Conservation (phyloP, 1,284 basidiomycete genomes). For the Trametes hirsuta region DNA sequence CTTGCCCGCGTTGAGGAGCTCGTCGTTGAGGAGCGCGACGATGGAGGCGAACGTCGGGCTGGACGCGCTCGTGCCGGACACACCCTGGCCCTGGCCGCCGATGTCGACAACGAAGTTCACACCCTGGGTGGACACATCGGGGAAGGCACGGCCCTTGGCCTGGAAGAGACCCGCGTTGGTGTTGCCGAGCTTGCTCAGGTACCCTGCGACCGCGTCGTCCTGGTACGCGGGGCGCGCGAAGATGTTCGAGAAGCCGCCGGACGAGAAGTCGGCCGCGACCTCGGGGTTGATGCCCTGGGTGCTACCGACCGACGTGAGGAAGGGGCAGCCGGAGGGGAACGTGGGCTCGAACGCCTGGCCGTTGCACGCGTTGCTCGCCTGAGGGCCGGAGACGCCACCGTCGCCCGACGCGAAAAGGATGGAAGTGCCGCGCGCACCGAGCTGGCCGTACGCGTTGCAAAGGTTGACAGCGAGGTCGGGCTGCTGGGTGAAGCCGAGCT, state of each 20-base stretch:
- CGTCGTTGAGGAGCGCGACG: conserved; percentile 62
- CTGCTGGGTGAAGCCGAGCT: conserved; percentile 52
- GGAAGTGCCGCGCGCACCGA: conserved; percentile 62
- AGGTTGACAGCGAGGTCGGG: conserved; percentile 44
- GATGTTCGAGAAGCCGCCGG: conserved; percentile 69
- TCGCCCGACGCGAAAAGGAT: conserved; percentile 70
- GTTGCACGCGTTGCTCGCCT: conserved; percentile 50
- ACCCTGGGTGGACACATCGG: conserved; percentile 28
- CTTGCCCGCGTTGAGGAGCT: conserved; percentile 49
- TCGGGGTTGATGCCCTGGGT: conserved; percentile 57
- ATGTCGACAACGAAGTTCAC: conserved; percentile 57
- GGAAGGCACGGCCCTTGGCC: conserved; percentile 37
- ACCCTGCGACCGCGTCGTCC: conserved; percentile 42
- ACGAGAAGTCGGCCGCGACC: conserved; percentile 53
- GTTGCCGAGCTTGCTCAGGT: conserved; percentile 45
- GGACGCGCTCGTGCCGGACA: conserved; percentile 55
- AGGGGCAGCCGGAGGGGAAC: conserved; percentile 69
- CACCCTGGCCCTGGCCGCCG: conserved; percentile 42
- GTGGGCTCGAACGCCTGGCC: conserved; percentile 58
- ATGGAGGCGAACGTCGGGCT: conserved; percentile 50
- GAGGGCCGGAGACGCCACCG: conserved; percentile 60
- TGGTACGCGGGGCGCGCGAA: conserved; percentile 62
- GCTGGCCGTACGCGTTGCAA: conserved; percentile 39
- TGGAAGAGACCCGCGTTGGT: conserved; percentile 61
- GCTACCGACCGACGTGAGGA: conserved; percentile 60